Evolutionary conservation across 1,139 yeast genomes (phyloP), one percentile per base, ranked within the genome.

Genomic region (Suhomyces yuchorum): DNA sequence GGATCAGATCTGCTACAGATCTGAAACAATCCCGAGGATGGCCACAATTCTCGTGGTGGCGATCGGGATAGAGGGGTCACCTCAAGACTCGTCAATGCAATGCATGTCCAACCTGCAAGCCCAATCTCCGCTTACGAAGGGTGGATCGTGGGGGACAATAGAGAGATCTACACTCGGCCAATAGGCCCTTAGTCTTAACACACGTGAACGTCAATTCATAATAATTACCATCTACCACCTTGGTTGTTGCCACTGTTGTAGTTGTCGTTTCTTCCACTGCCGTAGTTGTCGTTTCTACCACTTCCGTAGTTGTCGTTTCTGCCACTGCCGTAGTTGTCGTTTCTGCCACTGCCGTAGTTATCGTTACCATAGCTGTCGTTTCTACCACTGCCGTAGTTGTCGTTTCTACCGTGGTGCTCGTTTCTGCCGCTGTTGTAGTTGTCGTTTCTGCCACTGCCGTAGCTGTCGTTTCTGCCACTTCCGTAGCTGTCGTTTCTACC

Each of bases 381-480:
- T 37, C 58, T 56, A n/a, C 45, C 51, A 22, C 50, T 45, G 6
- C 54, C 48, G 37, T 53, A 51, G 19, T 46, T 38, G 28, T 48
- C 38, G 36, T 47, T 40, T 36, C 54, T 47, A 37, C 54, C 54
- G 43, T 42, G 44, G 22, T 40, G 40, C 38, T 33, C 56, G 37
- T 51, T 41, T 8, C 55, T 49, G 26, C 55, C 55, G 26, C 44
- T 56, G 42, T 52, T 42, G 19, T 40, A 33, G 24, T n/a, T n/a
- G n/a, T 49, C 50, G 35, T 58, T 56, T 32, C 58, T 47, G 8
- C 50, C 23, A 20, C 23, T 44, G 4, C 55, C 50, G 36, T 54
- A 53, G 22, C 44, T 42, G 26, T 48, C 40, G 37, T 48, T 40
- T 37, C 53, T 48, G 36, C 53, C 51, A 15, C 52, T 23, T 28